Evolutionary conservation across 1,284 basidiomycete genomes (phyloP).

Genomic region (Melampsora larici-populina): DNA sequence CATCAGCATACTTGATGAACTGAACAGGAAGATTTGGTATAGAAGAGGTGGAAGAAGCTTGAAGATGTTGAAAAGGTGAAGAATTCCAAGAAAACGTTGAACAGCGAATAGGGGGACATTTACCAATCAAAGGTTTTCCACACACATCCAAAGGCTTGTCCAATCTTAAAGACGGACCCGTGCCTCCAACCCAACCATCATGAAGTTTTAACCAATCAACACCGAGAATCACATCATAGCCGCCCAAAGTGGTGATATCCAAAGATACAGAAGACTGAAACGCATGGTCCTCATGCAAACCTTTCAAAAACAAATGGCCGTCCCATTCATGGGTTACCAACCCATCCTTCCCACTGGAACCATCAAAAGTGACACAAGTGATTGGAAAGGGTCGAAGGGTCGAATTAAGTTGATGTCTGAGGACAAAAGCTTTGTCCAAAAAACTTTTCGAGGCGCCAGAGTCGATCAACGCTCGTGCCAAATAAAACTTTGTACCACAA

Average conservation of each 20-base stretch:
- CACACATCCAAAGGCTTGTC: background rate
- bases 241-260: background rate
- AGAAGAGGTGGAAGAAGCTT: background rate
- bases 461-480: no score
- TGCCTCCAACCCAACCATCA: background rate
- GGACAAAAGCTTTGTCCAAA: no score
- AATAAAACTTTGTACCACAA: no score
- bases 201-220: background rate
- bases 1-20: background rate
- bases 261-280: no score
- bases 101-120: no score
- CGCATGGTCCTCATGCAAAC: no score
- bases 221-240: background rate
- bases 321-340: background rate
- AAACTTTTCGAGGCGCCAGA: no score
- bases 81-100: no score
- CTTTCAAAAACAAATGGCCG: background rate
- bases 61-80: background rate
- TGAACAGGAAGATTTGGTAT: background rate
- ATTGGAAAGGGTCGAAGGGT: background rate
- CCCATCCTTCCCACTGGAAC: no score
- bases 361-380: conserved; percentile 10
- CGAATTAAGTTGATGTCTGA: no score
- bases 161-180: background rate
- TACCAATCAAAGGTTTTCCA: background rate